phyloP scores from a whole-genome alignment of 768 basidiomycete species.

The Hypsizygus marmoreus region DNA sequence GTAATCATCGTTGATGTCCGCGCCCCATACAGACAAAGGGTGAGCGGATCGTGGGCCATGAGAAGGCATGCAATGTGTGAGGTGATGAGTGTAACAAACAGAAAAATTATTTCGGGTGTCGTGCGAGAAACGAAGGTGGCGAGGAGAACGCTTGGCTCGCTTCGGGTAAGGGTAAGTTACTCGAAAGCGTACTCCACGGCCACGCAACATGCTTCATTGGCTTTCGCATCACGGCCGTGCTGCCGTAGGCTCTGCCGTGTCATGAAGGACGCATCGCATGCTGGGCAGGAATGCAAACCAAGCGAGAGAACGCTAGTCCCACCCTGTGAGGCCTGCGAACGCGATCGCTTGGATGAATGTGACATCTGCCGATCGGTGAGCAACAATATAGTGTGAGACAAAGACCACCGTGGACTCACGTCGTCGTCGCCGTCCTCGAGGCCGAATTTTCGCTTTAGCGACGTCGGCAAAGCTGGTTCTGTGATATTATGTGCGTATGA shows the following conservation, averaged over 20 bases:
- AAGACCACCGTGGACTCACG: conserved; percentile 26
- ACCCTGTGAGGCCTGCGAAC: conserved; percentile 35
- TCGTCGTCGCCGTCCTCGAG: conserved; percentile 44
- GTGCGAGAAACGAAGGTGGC: conserved; percentile 6
- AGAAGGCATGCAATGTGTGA: conserved; percentile 7
- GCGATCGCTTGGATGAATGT: conserved; percentile 60
- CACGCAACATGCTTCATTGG: conserved; percentile 70
- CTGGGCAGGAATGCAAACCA: conserved; percentile 66
- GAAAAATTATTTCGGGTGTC: too few relatives aligned
- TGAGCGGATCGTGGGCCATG: conserved; percentile 5
- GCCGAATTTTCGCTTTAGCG: conserved; percentile 55
- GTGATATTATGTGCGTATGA: conserved; percentile 10
- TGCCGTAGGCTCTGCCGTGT: conserved; percentile 59
- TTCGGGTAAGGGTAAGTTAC: conserved; percentile 10
- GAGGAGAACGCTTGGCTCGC: conserved; percentile 1
- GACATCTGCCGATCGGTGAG: conserved; percentile 39
- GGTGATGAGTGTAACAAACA: background rate
- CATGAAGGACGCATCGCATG: conserved; percentile 70
- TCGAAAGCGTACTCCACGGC: conserved; percentile 80
- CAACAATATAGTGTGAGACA: conserved; percentile 9
- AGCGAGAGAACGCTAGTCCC: conserved; percentile 41
- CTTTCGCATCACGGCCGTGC: conserved; percentile 55
- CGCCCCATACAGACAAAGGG: conserved; percentile 8
- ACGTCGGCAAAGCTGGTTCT: conserved; percentile 34
- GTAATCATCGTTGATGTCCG: conserved; percentile 14